Conservation (phyloP, 768 basidiomycete genomes). For the Lactarius tabidus region DNA sequence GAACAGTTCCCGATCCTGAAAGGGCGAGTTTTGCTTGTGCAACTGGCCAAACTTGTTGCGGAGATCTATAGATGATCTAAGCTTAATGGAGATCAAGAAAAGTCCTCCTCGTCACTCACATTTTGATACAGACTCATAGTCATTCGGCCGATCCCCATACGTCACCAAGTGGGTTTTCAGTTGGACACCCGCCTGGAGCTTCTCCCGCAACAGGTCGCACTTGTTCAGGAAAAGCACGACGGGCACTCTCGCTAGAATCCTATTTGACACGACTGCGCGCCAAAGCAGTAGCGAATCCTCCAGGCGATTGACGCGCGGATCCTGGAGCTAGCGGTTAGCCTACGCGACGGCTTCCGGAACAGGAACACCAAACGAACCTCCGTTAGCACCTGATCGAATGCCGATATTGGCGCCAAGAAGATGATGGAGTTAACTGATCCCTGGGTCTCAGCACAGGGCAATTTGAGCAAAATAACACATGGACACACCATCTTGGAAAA, state of each 20-base stretch:
- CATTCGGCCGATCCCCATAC: slow-evolving; percentile 74
- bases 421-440: slow-evolving; percentile 77
- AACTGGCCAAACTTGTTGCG: slow-evolving; percentile 65
- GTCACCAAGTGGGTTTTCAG: slow-evolving; percentile 63
- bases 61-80: slow-evolving; percentile 49
- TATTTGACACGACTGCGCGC: slow-evolving; percentile 69
- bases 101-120: slow-evolving; percentile 47
- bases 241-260: slow-evolving; percentile 66
- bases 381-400: slow-evolving; percentile 77
- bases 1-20: slow-evolving; percentile 67
- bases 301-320: slow-evolving; percentile 66
- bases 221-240: slow-evolving; percentile 83
- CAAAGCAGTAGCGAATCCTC: slow-evolving; percentile 78
- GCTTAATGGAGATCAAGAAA: background rate
- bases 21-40: slow-evolving; percentile 63
- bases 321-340: slow-evolving; percentile 41
- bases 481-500: slow-evolving; percentile 74
- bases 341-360: background rate
- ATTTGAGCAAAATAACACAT: slow-evolving; percentile 8
- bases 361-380: slow-evolving; percentile 46
- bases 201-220: slow-evolving; percentile 71
- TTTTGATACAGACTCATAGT: slow-evolving; percentile 70
- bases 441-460: slow-evolving; percentile 15
- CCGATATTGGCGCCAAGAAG: slow-evolving; percentile 83
- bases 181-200: slow-evolving; percentile 72